Conservation (phyloP, 805 yeast genomes). For the Nakazawaea populi region DNA sequence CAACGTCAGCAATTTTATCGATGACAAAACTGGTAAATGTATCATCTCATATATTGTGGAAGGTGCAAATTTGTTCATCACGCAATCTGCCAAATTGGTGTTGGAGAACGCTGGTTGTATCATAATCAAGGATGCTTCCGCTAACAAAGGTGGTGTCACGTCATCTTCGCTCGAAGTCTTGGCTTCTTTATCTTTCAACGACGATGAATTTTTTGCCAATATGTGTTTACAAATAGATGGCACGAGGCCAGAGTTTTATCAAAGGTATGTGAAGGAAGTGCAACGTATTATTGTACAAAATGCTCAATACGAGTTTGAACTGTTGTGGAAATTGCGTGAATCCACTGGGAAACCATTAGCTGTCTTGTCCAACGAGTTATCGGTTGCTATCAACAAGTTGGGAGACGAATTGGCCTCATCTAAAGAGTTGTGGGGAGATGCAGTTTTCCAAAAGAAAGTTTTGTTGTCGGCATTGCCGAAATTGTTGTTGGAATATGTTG, state of each 20-base stretch:
- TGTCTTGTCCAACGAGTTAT: slow-evolving; percentile 75
- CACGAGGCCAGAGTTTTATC: slow-evolving; percentile 66
- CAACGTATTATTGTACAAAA: slow-evolving; percentile 70
- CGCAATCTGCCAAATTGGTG: slow-evolving; percentile 86
- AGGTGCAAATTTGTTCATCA: slow-evolving; percentile 94
- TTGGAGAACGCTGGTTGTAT: slow-evolving; percentile 84
- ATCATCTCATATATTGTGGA: slow-evolving; percentile 87
- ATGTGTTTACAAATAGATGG: slow-evolving; percentile 66
- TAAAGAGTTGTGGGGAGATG: slow-evolving; percentile 82
- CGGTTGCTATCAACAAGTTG: slow-evolving; percentile 76
- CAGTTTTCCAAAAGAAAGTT: slow-evolving; percentile 68
- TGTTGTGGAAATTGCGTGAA: slow-evolving; percentile 73
- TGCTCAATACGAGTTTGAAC: slow-evolving; percentile 81
- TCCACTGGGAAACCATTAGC: slow-evolving; percentile 58
- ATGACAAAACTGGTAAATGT: slow-evolving; percentile 68
- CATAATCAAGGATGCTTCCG: slow-evolving; percentile 91
- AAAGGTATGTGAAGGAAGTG: slow-evolving; percentile 77
- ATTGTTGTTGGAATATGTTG: slow-evolving; percentile 56
- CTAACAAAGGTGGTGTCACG: slow-evolving; percentile 98
- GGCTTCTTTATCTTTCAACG: slow-evolving; percentile 89
- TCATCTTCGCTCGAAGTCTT: slow-evolving; percentile 93
- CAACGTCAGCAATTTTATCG: slow-evolving; percentile 69
- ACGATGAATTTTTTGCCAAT: slow-evolving; percentile 67
- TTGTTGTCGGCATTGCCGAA: slow-evolving; percentile 75
- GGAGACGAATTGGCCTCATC: slow-evolving; percentile 82